Conservation (phyloP, 768 basidiomycete species). For the Russula griseocarnosa region DNA sequence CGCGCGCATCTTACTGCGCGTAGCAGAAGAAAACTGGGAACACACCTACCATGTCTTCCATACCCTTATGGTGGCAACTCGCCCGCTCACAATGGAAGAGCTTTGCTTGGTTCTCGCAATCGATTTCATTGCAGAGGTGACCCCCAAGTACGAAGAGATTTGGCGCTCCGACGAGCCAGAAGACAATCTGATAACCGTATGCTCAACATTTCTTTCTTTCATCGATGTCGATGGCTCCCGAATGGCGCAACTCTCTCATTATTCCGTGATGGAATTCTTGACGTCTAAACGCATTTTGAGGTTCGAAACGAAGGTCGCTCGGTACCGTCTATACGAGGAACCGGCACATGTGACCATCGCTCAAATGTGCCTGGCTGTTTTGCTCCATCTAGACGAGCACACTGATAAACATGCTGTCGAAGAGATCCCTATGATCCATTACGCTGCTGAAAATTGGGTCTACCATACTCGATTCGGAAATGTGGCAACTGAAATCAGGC, state of each 20-base stretch:
- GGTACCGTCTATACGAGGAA: slow-evolving; percentile 4
- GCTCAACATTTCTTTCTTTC: slow-evolving; percentile 14
- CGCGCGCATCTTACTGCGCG: slow-evolving; percentile 8
- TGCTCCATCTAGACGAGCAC: slow-evolving; percentile 10
- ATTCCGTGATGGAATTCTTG: slow-evolving; percentile 17
- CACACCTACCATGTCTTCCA: slow-evolving; percentile 16
- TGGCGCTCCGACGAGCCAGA: slow-evolving; percentile 16
- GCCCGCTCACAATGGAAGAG: slow-evolving; percentile 16
- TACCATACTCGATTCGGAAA: slow-evolving; percentile 15
- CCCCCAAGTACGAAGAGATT: slow-evolving; percentile 16
- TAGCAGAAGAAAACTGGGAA: slow-evolving; percentile 21
- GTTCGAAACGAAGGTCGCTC: slow-evolving; percentile 5
- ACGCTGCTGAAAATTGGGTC: slow-evolving; percentile 16
- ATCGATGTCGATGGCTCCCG: slow-evolving; percentile 11
- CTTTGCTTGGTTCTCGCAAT: slow-evolving; percentile 17
- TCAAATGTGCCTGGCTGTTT: slow-evolving; percentile 14
- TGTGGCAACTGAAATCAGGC: slow-evolving; percentile 4
- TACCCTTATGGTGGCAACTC: slow-evolving; percentile 10
- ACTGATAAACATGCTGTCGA: not conserved
- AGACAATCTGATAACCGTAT: slow-evolving; percentile 2
- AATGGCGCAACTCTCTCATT: slow-evolving; percentile 10
- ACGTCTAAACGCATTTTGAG: slow-evolving; percentile 11
- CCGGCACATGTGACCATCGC: slow-evolving; percentile 10
- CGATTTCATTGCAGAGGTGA: slow-evolving; percentile 12
- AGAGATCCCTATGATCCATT: slow-evolving; percentile 16